A percentile compares a stretch with the other conserved stretches of the same genome.
Evolutionary conservation across 1,284 basidiomycete genomes (phyloP).

Genomic region (Erythrobasidium hasegawianum): DNA sequence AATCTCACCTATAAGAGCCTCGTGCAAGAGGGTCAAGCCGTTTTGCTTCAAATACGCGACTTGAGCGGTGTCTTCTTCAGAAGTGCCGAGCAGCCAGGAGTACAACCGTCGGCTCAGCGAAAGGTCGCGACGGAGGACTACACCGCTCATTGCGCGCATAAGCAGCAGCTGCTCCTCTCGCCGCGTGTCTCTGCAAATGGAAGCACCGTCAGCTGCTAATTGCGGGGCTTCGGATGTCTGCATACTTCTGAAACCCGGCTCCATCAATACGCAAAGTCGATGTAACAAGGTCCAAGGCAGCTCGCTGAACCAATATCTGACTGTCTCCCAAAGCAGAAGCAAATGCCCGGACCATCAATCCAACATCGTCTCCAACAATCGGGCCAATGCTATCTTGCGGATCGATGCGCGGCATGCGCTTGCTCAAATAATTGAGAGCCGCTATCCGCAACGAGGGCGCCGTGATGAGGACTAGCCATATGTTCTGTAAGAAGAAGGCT

Average conservation of each 20-base stretch:
- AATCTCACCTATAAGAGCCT: conserved; percentile 61
- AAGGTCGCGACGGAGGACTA: conserved; percentile 85
- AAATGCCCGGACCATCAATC: conserved; percentile 87
- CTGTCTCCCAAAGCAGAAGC: conserved; percentile 83
- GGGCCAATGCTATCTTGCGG: conserved; percentile 68
- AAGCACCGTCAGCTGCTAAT: no score
- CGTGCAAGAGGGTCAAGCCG: conserved; percentile 64
- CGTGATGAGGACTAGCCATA: conserved; percentile 90
- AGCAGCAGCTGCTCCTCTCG: conserved; percentile 43
- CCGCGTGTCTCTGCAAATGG: conserved; percentile 34
- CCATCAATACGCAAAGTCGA: conserved; percentile 71
- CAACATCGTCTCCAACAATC: conserved; percentile 78
- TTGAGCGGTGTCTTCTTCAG: conserved; percentile 70
- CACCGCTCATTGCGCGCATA: conserved; percentile 48
- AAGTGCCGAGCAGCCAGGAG: conserved; percentile 82
- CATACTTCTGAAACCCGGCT: conserved; percentile 57
- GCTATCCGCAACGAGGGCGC: conserved; percentile 80
- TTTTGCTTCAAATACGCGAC: conserved; percentile 65
- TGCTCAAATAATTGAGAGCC: conserved; percentile 78
- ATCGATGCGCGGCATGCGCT: conserved; percentile 63
- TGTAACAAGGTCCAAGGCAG: conserved; percentile 73
- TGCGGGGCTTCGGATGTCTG: no score
- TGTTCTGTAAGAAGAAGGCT: conserved; percentile 88
- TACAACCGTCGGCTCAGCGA: conserved; percentile 90
- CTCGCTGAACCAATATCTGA: conserved; percentile 77